Evolutionary conservation across 768 basidiomycete species (phyloP), one percentile per base, ranked within the genome.

Genomic region (Floccularia luteovirens): DNA sequence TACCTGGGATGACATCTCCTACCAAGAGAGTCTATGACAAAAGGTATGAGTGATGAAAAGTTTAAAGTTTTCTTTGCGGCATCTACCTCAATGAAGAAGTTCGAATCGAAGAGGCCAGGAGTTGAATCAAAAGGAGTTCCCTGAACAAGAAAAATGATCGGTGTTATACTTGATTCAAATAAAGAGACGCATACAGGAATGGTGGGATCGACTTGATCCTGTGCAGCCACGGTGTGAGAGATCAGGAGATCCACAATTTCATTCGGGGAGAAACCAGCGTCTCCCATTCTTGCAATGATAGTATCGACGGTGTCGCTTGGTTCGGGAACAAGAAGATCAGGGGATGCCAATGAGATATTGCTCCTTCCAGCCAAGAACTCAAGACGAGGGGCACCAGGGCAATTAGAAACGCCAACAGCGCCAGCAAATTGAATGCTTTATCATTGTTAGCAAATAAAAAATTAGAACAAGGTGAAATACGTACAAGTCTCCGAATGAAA

Each of bases 401-500:
- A 62, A 44, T 61, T 62, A 34, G 46, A 47, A 14, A 57, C 45
- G n/a, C 52, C 59, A 31, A 60, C 58, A 5, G 64, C 59, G 44
- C 48, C 64, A 1, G 64, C 63, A 43, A 66, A 64, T 38, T 63
- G 59, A 43, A 66, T 62, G 53, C 55, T 57, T 31, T 10, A 22
- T 17, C 19, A 24, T 32, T 8, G 36, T 24, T 2, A 27, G 35
- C 16, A n/a, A 6, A 6, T 14, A 24, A 14, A 34, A 14, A 22
- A 30, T 17, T 12, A 24, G 19, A 2, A 25, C 6, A 14, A 4
- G 14, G 2, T 20, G 20, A 13, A 11, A 24, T 24, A 45, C 57
- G 25, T 35, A 64, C 63, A 67, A 59, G 50, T 67, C 64, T 16
- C 60, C 64, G 19, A 52, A 43, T 2, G 53, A 48, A 32, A 64